Conservation (phyloP, 1,284 basidiomycete species). For the Fomitopsis schrenkii region DNA sequence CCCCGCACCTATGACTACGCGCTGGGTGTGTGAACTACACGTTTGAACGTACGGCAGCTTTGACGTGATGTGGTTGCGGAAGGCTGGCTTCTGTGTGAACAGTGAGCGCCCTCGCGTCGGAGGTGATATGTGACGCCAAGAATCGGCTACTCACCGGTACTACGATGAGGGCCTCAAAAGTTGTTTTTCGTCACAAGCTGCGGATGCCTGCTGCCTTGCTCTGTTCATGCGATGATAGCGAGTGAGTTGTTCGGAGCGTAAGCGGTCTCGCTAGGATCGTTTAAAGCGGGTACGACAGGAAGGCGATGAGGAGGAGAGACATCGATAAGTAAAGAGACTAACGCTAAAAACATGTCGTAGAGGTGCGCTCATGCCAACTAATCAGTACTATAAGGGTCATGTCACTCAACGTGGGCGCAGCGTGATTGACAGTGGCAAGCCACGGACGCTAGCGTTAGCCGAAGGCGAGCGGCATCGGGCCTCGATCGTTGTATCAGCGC, state of each 20-base stretch:
- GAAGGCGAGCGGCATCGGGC: too few relatives aligned
- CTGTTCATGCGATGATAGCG: too few relatives aligned
- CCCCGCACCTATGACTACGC: not conserved
- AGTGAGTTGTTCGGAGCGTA: too few relatives aligned
- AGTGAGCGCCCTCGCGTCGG: not conserved
- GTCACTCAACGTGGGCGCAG: not conserved
- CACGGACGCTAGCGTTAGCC: not conserved
- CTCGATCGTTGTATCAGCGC: not conserved
- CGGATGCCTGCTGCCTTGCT: too few relatives aligned
- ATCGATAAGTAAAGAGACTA: not conserved
- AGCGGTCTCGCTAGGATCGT: too few relatives aligned
- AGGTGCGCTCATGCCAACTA: not conserved
- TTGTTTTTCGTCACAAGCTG: not conserved
- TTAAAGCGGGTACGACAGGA: too few relatives aligned
- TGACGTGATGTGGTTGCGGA: not conserved
- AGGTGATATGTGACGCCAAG: not conserved
- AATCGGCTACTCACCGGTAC: not conserved
- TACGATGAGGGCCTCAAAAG: not conserved
- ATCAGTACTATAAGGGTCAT: not conserved
- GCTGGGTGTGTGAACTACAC: not conserved
- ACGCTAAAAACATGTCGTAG: not conserved
- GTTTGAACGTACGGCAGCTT: not conserved
- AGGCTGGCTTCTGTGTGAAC: not conserved
- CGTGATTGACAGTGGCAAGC: not conserved
- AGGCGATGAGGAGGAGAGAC: not conserved